Evolutionary conservation across 176 grass and related monocot genomes (phyloP), one percentile per base, ranked within the genome.

Genomic region (Bromus sterilis): DNA sequence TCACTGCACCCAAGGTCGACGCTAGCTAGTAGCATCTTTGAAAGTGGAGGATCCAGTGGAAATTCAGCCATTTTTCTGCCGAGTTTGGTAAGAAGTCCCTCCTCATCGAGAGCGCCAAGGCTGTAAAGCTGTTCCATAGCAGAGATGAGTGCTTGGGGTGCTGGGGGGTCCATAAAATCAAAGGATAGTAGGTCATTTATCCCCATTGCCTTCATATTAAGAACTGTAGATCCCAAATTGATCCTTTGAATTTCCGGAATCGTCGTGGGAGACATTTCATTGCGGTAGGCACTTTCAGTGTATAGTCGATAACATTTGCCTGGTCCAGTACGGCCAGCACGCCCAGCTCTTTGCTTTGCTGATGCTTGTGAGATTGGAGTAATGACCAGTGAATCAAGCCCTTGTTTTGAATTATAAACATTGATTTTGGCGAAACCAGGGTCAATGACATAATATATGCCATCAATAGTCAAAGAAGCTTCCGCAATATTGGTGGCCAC

Each of bases 21-120:
- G 44, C 94, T 94, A 21, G 91, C 91, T 35, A 97, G 79, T 60
- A 97, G 87, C 94, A 97, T 97, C 63, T 97, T 97, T 39, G 91
- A 94, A 34, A 97, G 78, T 46, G 91, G 91, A 30, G 94, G 91
- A 11, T 97, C 94, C 57, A 94, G 72, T 32, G 94, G 94, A 86
- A 97, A 97, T 80, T 97, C 94, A 43, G 94, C 91, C 94, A 97
- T 97, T 80, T 97, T 97, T 81, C 91, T 89, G 61, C 91, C 94
- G 48, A 94, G 84, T 85, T 94, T 97, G 11, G 94, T 97, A 31
- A 97, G 78, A 39, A 97, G 89, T 9, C 91, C 94, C 34, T 97
- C 94, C 81, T 97, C 94, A 85, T 94, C 94, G 24, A 97, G 63
- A 21, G 91, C 91, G 51, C 94, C 94, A 62, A 97, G 91, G 71